Evolutionary conservation across 2,329 filamentous ascomycete genomes (phyloP).

Genomic region (Fusarium ambrosium): DNA sequence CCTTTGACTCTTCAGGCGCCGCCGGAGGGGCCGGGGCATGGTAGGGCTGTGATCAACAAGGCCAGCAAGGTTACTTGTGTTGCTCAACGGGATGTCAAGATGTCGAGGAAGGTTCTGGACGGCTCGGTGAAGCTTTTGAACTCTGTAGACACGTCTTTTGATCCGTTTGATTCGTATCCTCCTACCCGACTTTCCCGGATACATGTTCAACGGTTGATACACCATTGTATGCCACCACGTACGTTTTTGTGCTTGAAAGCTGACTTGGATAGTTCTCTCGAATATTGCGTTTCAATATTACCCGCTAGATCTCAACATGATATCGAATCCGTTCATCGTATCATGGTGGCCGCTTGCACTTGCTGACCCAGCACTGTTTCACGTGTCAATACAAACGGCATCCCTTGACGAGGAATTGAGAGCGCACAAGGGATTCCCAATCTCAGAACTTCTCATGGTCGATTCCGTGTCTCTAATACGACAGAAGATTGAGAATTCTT

Average conservation of each 20-base stretch:
- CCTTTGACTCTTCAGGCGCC: conserved; percentile 54
- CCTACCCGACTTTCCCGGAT: conserved; percentile 63
- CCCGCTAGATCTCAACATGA: conserved; percentile 65
- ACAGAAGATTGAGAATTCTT: conserved; percentile 61
- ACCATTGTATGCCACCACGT: conserved; percentile 60
- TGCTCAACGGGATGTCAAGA: background rate
- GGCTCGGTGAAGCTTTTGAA: conserved; percentile 32
- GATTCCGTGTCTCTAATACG: conserved; percentile 68
- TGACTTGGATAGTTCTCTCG: conserved; percentile 60
- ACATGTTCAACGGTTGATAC: conserved; percentile 68
- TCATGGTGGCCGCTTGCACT: conserved; percentile 73
- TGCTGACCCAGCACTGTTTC: conserved; percentile 68
- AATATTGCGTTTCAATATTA: conserved; percentile 73
- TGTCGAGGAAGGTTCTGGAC: background rate
- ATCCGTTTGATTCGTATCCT: conserved; percentile 71
- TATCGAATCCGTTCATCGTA: conserved; percentile 69
- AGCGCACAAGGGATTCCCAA: conserved; percentile 65
- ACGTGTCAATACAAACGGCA: conserved; percentile 71
- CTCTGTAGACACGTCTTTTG: conserved; percentile 55
- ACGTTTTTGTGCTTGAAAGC: conserved; percentile 10
- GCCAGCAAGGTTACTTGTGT: background rate
- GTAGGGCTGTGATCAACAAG: background rate
- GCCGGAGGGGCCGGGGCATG: conserved; percentile 24
- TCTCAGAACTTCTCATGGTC: conserved; percentile 68
- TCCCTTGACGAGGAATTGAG: conserved; percentile 67